A percentile compares a stretch with the other conserved stretches of the same genome.
Evolutionary conservation across 768 basidiomycete genomes (phyloP).

Genomic region (Leccinum boreale): DNA sequence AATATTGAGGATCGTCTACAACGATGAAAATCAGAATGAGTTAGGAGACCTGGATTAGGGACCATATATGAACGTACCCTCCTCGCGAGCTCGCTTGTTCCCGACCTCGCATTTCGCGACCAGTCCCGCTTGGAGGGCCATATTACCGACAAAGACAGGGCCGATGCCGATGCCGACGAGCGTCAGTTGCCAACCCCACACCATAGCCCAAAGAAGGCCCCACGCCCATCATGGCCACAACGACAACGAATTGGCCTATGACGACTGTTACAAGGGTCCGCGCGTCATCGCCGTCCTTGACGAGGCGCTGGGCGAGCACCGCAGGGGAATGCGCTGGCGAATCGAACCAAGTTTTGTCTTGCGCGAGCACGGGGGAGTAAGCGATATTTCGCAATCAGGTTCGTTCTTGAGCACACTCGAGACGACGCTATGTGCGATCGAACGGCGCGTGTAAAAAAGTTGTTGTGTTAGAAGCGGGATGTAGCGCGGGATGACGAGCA

Average conservation of each 20-base stretch:
- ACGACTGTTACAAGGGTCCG: constrained; percentile 71
- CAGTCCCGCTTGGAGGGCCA: constrained; percentile 72
- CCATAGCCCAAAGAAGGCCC: constrained; percentile 91
- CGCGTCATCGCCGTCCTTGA: constrained; percentile 92
- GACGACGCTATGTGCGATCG: too few relatives aligned
- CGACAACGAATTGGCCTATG: constrained; percentile 59
- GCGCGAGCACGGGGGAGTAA: constrained; percentile 58
- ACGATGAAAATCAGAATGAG: constrained; percentile 3
- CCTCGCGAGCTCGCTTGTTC: constrained; percentile 86
- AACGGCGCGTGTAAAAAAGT: too few relatives aligned
- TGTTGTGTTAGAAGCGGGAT: too few relatives aligned
- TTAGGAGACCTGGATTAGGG: neutral
- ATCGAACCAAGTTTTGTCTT: constrained; percentile 91
- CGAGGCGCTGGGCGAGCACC: constrained; percentile 66
- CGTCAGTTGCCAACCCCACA: constrained; percentile 89
- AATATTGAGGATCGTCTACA: constrained; percentile 73
- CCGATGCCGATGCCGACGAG: constrained; percentile 86
- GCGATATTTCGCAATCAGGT: constrained; percentile 55
- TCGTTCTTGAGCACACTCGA: too few relatives aligned
- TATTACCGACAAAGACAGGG: constrained; percentile 75
- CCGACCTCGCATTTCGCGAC: constrained; percentile 65
- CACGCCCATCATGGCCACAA: constrained; percentile 74
- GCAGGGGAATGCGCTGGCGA: constrained; percentile 53
- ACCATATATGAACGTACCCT: constrained; percentile 45
- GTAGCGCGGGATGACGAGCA: too few relatives aligned